Percentiles rank a stretch among this genome's conserved stretches.
phyloP scores from a whole-genome alignment of 2,329 filamentous ascomycete species.

The Coccinonectria pachysandricola region DNA sequence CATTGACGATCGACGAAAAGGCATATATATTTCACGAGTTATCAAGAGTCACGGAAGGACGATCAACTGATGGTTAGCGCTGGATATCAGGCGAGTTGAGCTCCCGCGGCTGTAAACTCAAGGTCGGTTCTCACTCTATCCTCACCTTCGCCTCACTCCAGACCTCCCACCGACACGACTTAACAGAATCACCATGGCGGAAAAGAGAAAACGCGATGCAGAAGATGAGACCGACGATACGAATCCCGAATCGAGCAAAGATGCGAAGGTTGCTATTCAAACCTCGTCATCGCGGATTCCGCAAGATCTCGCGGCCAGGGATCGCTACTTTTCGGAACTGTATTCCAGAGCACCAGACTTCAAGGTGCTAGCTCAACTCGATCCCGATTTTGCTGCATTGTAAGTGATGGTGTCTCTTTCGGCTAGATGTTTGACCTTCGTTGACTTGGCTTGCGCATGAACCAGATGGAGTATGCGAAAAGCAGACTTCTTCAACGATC shows the following conservation, averaged over 20 bases:
- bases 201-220: conserved; percentile 14
- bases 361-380: conserved; percentile 28
- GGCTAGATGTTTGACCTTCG: too few relatives aligned
- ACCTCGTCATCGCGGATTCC: too few relatives aligned
- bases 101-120: conserved; percentile 2
- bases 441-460: too few relatives aligned
- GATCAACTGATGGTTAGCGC: too few relatives aligned
- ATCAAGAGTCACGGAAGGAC: too few relatives aligned
- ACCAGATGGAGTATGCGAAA: conserved; percentile 16
- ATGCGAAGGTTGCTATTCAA: background rate
- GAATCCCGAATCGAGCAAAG: background rate
- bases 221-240: conserved; percentile 1
- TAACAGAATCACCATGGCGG: conserved; percentile 7
- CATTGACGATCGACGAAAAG: too few relatives aligned
- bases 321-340: conserved; percentile 27
- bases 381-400: conserved; percentile 33
- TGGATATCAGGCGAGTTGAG: too few relatives aligned
- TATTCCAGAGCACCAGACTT: conserved; percentile 35
- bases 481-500: conserved; percentile 59
- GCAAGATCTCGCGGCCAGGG: conserved; percentile 8
- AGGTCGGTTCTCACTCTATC: background rate
- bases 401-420: conserved; percentile 17
- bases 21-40: too few relatives aligned
- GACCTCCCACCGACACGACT: background rate
- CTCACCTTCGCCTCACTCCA: conserved; percentile 1